phyloP scores from a whole-genome alignment of 768 basidiomycete species.

The Suillus spraguei region DNA sequence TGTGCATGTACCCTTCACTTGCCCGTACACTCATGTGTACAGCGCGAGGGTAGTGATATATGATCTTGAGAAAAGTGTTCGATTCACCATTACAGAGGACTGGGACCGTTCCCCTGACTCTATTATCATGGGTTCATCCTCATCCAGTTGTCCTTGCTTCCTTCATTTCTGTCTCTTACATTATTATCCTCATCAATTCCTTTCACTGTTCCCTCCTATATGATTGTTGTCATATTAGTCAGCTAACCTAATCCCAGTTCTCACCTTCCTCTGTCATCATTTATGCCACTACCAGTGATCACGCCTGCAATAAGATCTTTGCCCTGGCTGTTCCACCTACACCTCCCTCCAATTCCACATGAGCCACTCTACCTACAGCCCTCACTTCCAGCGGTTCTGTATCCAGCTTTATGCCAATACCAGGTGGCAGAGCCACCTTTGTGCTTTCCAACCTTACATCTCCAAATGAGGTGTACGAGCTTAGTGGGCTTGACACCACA shows the following conservation, averaged over 20 bases:
- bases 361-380: no score
- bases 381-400: no score
- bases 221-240: background rate
- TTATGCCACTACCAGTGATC: conserved; percentile 77
- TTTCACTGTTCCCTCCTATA: background rate
- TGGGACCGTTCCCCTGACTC: no score
- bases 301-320: no score
- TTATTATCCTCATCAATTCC: background rate
- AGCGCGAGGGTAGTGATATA: conserved; percentile 81
- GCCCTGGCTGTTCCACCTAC: no score
- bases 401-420: no score
- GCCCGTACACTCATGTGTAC: background rate
- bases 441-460: no score
- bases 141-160: background rate
- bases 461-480: no score
- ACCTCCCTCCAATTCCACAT: no score
- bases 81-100: no score
- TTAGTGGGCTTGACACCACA: conserved; percentile 45
- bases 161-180: background rate
- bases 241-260: conserved; percentile 52
- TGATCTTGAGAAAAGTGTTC: conserved; percentile 64
- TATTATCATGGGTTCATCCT: background rate
- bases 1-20: background rate
- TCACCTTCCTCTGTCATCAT: conserved; percentile 67
- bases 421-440: no score